phyloP scores from a whole-genome alignment of 176 grass and related monocot species.

The Pharus latifolius region DNA sequence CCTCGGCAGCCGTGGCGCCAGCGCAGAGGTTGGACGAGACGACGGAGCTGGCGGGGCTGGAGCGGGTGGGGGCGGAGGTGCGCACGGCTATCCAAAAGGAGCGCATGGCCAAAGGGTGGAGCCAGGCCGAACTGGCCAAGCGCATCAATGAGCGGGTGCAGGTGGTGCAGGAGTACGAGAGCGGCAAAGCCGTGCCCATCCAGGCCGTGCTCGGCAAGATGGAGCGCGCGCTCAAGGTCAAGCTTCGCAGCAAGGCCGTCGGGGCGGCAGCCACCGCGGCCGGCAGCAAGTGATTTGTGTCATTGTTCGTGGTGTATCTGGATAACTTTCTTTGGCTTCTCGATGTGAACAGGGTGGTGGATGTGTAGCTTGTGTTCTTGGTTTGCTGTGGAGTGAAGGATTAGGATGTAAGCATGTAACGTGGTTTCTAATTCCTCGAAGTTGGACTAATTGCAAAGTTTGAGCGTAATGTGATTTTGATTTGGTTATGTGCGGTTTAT shows the following conservation, averaged over 20 bases:
- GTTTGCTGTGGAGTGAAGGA: background rate
- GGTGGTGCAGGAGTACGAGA: slow-evolving; percentile 92
- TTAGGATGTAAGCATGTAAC: background rate
- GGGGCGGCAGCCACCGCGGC: slow-evolving; percentile 3
- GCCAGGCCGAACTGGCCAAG: slow-evolving; percentile 86
- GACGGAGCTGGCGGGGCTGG: slow-evolving; percentile 65
- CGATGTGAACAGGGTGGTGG: background rate
- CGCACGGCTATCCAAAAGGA: slow-evolving; percentile 62
- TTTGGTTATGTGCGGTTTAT: background rate
- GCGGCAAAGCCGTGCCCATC: slow-evolving; percentile 56
- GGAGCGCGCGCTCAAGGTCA: slow-evolving; percentile 77
- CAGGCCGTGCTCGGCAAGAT: slow-evolving; percentile 81
- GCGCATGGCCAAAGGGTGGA: slow-evolving; percentile 67
- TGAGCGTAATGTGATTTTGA: background rate
- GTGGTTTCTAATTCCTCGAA: background rate
- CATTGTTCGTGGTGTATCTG: background rate
- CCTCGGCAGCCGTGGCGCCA: background rate
- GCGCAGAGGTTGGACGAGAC: slow-evolving; percentile 66
- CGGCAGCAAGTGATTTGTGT: slow-evolving; percentile 19
- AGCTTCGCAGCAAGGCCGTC: slow-evolving; percentile 62
- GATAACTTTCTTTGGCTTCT: background rate
- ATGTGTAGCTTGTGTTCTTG: background rate
- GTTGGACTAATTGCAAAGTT: background rate
- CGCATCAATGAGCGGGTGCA: slow-evolving; percentile 64
- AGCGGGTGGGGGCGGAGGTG: slow-evolving; percentile 47